Percentiles rank a stretch among this genome's conserved stretches.
These are phyloP conservation scores for Coemansia sp. DNA, from an alignment of 192 early-diverging fungal genomes.

Conservation along the genomic window DNA sequence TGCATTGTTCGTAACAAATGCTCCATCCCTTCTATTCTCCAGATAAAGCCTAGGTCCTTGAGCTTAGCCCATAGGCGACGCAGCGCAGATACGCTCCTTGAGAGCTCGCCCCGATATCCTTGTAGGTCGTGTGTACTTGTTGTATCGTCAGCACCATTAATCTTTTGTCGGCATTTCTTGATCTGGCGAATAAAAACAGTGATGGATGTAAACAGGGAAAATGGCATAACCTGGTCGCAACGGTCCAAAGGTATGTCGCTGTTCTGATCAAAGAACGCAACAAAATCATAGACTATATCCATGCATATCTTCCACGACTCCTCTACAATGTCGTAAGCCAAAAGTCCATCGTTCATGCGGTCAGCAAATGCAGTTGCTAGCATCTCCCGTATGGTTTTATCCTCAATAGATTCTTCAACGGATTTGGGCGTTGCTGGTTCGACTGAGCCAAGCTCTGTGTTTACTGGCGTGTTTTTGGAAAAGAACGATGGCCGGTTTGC, in stretches of 20 bases:
- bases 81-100: slow-evolving; percentile 2
- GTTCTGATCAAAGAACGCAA: neutral
- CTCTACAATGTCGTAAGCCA: slow-evolving; percentile 3
- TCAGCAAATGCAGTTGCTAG: neutral
- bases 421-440: neutral
- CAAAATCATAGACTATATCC: neutral
- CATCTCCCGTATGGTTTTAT: neutral
- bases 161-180: slow-evolving; percentile 6
- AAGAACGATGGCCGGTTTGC: slow-evolving; percentile 3
- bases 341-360: slow-evolving; percentile 1
- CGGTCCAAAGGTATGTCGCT: slow-evolving; percentile 1
- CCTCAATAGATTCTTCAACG: neutral
- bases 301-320: slow-evolving; percentile 3
- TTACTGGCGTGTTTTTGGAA: too few relatives aligned
- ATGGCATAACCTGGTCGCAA: neutral
- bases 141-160: neutral
- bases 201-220: neutral
- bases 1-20: slow-evolving; percentile 34
- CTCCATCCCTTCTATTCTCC: slow-evolving; percentile 29
- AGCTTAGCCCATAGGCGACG: slow-evolving; percentile 31
- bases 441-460: neutral
- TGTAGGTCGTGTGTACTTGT: neutral
- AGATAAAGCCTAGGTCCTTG: slow-evolving; percentile 21
- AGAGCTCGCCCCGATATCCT: neutral
- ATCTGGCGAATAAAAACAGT: slow-evolving; percentile 6